Evolutionary conservation across 164 flowering plant genomes (phyloP), one percentile per base, ranked within the genome.

Genomic region (Tetracentron sinense): DNA sequence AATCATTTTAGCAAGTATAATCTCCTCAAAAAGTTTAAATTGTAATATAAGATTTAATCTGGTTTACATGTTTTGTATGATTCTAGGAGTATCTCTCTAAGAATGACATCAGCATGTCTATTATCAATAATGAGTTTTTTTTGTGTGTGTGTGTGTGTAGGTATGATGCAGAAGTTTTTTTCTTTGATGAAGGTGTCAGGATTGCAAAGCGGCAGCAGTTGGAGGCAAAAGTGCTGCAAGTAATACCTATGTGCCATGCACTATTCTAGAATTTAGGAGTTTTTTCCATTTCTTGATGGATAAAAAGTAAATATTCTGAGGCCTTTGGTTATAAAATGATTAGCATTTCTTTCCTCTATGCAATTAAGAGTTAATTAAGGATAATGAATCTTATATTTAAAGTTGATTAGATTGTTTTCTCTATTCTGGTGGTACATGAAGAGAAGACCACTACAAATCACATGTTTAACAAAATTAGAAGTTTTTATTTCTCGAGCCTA

Each of bases 181-280:
- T 77, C 72, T 94, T 91, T 68, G 99, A 94, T 42, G 99, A 89
- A 72, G 78, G 87, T 72, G 99, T 94, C 53, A 82, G 96, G 75
- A 62, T 81, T 38, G 74, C 89, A 65, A 94, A 94, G 80, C 71
- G 85, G 53, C 79, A 86, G 70, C 84, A 85, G 68, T 80, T 93
- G 75, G 92, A 90, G 74, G 78, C 79, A 42, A 91, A 80, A 72
- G 65, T 91, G 70, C 78, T 95, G 54, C 96, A 86, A 60, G 99
- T 95, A 88, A 61, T 35, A 10, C 26, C 48, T 70, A n/a, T 38
- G 8, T 48, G 27, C 33, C 38, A 47, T 62, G 20, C 3, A 30
- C 50, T 21, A 20, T 52, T 47, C 6, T 38, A 10, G 48, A 54
- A 52, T 23, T 50, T 22, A 53, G 14, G 42, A 25, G 21, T 68